These are phyloP conservation scores for Arctium minus DNA, from an alignment of 129 eudicot genomes.

Conservation along the genomic window DNA sequence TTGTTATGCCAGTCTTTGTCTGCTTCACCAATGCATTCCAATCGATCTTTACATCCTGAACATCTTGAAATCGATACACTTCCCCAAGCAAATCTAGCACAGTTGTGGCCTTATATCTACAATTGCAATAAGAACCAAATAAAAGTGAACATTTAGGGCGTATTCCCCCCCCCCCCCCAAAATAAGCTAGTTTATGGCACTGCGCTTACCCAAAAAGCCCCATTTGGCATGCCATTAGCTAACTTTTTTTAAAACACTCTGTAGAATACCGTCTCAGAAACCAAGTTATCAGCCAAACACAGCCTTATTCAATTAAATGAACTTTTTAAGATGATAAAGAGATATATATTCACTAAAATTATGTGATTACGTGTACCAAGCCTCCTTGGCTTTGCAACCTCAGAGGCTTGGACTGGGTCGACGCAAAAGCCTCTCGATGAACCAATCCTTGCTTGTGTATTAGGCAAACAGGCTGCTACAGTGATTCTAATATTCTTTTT, in stretches of 20 bases:
- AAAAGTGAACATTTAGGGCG: not conserved
- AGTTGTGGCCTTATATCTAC: conserved; percentile 58
- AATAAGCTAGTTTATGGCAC: not conserved
- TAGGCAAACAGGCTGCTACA: not conserved
- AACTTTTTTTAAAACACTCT: not conserved
- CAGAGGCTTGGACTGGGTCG: not conserved
- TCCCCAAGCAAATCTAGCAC: conserved; percentile 71
- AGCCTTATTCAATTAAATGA: not conserved
- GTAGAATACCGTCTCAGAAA: not conserved
- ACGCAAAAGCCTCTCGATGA: not conserved
- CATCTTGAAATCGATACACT: conserved; percentile 35
- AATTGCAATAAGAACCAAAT: conserved; percentile 2
- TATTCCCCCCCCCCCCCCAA: not conserved
- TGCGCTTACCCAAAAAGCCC: not conserved
- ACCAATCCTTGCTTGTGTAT: not conserved
- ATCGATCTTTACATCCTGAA: conserved; percentile 47
- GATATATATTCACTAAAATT: not conserved
- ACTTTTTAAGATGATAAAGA: not conserved
- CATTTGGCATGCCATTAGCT: not conserved
- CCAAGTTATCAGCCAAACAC: not conserved
- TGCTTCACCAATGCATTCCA: conserved; percentile 66
- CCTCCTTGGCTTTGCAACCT: not conserved
- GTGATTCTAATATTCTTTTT: not conserved
- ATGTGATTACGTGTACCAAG: too few species aligned
- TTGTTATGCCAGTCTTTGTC: conserved; percentile 63